Base-by-base conservation (phyloP, 768 basidiomycete genomes). In the Tephrocybe sp. region DNA sequence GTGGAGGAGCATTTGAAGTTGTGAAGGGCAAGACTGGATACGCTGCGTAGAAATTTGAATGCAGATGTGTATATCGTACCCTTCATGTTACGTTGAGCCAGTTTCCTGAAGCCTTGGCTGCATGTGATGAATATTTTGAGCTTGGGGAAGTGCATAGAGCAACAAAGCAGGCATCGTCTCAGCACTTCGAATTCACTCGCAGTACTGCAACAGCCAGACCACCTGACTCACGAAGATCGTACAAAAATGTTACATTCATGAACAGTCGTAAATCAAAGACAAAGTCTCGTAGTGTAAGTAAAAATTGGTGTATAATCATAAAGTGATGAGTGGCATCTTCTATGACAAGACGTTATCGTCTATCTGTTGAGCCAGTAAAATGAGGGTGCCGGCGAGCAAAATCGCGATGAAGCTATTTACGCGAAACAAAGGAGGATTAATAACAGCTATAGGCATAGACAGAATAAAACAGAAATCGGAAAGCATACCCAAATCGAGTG, bases 1-100 rank as follows among this genome's bases (percentile, higher is more conserved):
- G 70, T 9, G 77, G 80, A 0, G 73, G 73, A 26, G 78, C 78
- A 2, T 77, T 70, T 53, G 72, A 71, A 2, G 75, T 80, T 14
- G 75, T 83, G 7, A 50, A 66, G 1, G 76, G 73, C 4, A 72
- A 71, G 53, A 64, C 51, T 33, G 81, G 80, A 1, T 80, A 77
- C 62, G 50, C 23, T 25, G 15, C 25, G 4, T 51, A 45, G 17
- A n/a, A n/a, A n/a, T n/a, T n/a, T n/a, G n/a, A n/a, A n/a, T n/a
- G n/a, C n/a, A n/a, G n/a, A n/a, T n/a, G n/a, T n/a, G n/a, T n/a
- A n/a, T n/a, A n/a, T n/a, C n/a, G n/a, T n/a, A n/a, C n/a, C n/a
- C n/a, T n/a, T n/a, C n/a, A n/a, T n/a, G n/a, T n/a, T n/a, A n/a
- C n/a, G n/a, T n/a, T n/a, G n/a, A n/a, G n/a, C n/a, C n/a, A n/a